phyloP scores from a whole-genome alignment of 805 yeast genomes.

The Cyberlindnera americana region DNA sequence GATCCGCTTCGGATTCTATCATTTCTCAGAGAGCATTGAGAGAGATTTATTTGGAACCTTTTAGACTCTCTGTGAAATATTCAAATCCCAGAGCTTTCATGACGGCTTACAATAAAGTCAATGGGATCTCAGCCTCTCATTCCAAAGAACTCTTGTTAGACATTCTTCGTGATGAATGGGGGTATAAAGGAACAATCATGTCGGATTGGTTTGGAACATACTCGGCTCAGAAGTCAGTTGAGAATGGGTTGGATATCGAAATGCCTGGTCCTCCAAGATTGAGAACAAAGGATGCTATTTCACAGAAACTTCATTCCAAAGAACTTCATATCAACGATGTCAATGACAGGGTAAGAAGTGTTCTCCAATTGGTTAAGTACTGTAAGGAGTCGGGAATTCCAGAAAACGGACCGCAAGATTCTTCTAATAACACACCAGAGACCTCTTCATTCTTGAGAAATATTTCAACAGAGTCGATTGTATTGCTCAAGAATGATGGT shows the following conservation, averaged over 20 bases:
- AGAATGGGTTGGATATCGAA: conserved; percentile 59
- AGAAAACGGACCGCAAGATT: conserved; percentile 23
- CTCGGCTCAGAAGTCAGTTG: conserved; percentile 42
- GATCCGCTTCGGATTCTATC: conserved; percentile 45
- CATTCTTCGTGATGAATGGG: conserved; percentile 53
- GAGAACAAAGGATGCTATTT: conserved; percentile 34
- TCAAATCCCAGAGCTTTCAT: conserved; percentile 52
- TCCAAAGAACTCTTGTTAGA: conserved; percentile 40
- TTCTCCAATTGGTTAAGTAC: conserved; percentile 47
- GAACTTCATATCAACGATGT: conserved; percentile 38
- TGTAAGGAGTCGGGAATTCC: conserved; percentile 37
- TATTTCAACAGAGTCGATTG: conserved; percentile 48
- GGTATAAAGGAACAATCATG: conserved; percentile 52
- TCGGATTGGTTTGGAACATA: conserved; percentile 65
- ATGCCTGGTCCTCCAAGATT: conserved; percentile 64
- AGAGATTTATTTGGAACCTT: conserved; percentile 61
- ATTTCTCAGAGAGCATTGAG: conserved; percentile 60
- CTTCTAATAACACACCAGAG: conserved; percentile 43
- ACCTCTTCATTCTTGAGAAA: conserved; percentile 41
- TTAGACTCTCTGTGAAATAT: conserved; percentile 53
- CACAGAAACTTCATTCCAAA: conserved; percentile 40
- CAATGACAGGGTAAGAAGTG: conserved; percentile 47
- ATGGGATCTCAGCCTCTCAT: conserved; percentile 57
- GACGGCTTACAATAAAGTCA: conserved; percentile 63
- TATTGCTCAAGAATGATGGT: conserved; percentile 47